A percentile compares a stretch with the other conserved stretches of the same genome.
Conservation (phyloP, 192 early-diverging fungal genomes). For the Umbelopsis sp. region DNA sequence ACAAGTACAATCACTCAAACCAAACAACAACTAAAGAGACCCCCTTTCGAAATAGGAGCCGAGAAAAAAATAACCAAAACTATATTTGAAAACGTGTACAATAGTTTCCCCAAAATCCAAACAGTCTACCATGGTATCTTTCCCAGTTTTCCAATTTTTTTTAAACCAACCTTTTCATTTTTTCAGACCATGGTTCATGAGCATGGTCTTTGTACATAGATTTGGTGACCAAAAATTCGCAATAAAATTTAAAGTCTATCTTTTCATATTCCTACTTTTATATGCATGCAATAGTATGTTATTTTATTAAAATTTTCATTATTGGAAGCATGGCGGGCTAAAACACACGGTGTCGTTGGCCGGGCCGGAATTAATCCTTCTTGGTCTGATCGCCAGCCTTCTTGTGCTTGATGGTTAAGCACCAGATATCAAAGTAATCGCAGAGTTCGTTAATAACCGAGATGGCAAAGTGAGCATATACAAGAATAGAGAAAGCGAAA, state of each 20-base stretch:
- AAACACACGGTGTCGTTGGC: background rate
- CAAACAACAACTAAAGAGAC: background rate
- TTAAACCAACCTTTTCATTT: no score
- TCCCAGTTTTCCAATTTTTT: no score
- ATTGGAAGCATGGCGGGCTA: background rate
- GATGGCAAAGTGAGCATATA: slow-evolving; percentile 72
- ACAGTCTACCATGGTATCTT: no score
- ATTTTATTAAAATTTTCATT: background rate
- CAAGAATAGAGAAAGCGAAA: slow-evolving; percentile 28
- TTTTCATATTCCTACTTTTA: no score
- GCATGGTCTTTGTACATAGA: slow-evolving; percentile 15
- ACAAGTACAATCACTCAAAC: background rate
- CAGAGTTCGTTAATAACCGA: slow-evolving; percentile 76
- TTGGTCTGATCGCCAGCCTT: slow-evolving; percentile 40
- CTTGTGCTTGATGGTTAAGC: slow-evolving; percentile 78
- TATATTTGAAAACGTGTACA: background rate
- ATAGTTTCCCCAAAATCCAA: no score
- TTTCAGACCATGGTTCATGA: background rate
- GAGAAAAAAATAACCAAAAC: background rate
- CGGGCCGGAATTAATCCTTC: background rate
- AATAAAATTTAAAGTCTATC: background rate
- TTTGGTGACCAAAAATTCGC: background rate
- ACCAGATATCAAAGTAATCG: slow-evolving; percentile 77
- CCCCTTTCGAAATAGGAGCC: background rate
- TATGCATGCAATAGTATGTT: no score